Evolutionary conservation across 1,284 basidiomycete species (phyloP).

Genomic region (Cryptococcus jaspeensis): DNA sequence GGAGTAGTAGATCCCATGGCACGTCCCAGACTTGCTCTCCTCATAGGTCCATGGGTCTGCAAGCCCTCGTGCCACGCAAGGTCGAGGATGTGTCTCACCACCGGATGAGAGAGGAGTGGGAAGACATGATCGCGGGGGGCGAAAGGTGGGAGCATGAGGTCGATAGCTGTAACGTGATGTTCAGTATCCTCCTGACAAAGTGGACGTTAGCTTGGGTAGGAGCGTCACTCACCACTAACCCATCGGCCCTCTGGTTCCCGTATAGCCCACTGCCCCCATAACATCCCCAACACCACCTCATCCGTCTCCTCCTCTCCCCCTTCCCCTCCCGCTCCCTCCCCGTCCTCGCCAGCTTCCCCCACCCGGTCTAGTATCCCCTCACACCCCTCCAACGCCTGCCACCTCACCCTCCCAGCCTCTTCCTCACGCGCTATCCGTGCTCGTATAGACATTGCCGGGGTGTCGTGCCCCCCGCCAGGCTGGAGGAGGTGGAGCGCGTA

Average conservation of each 20-base stretch:
- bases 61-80: slow-evolving; percentile 10
- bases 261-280: slow-evolving; percentile 9
- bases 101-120: slow-evolving; percentile 25
- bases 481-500: too few relatives aligned
- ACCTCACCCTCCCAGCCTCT: not conserved
- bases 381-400: not conserved
- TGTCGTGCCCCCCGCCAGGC: too few relatives aligned
- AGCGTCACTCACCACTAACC: slow-evolving; percentile 8
- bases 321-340: not conserved
- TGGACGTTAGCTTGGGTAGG: too few relatives aligned
- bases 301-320: slow-evolving; percentile 1
- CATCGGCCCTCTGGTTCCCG: not conserved
- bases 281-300: not conserved
- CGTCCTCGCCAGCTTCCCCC: not conserved
- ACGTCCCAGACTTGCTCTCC: not conserved
- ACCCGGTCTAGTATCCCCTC: slow-evolving; percentile 20
- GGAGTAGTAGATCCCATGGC: slow-evolving; percentile 1
- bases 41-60: slow-evolving; percentile 1
- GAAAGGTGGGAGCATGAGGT: slow-evolving; percentile 15
- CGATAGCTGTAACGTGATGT: slow-evolving; percentile 8
- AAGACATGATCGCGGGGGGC: slow-evolving; percentile 11
- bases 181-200: not conserved
- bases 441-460: too few relatives aligned
- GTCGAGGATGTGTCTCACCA: slow-evolving; percentile 18
- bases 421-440: too few relatives aligned